Percentiles rank a stretch among this genome's conserved stretches.
These are phyloP conservation scores for Casuarina cunninghamiana DNA, from an alignment of 306 rosid species.

Conservation along the genomic window DNA sequence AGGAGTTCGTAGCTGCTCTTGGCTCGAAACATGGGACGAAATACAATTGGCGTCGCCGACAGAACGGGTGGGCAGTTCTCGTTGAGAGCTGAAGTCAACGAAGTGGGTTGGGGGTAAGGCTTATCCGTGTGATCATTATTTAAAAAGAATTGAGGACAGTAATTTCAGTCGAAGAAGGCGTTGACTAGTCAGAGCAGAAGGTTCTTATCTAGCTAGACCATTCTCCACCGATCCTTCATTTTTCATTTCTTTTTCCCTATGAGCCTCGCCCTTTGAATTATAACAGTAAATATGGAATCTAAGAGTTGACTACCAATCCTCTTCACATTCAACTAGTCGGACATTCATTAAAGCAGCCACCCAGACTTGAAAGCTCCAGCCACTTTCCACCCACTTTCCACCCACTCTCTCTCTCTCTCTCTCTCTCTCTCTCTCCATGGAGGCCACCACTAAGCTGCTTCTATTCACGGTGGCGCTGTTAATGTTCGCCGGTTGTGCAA, in stretches of 20 bases:
- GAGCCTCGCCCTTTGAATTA: too few relatives aligned
- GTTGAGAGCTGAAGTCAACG: not conserved
- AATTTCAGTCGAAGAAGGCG: not conserved
- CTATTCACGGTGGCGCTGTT: conserved; percentile 41
- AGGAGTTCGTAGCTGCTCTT: not conserved
- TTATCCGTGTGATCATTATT: too few relatives aligned
- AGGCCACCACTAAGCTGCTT: conserved; percentile 18
- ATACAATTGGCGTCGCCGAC: not conserved
- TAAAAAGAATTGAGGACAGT: not conserved
- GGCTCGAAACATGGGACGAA: not conserved
- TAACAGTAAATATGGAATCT: too few relatives aligned
- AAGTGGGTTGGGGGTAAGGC: not conserved
- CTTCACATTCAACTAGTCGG: too few relatives aligned
- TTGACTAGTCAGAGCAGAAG: not conserved
- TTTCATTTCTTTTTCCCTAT: too few relatives aligned
- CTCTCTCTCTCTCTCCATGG: conserved; percentile 20
- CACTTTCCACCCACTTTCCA: not conserved
- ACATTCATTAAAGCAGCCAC: too few relatives aligned
- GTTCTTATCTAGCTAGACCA: too few relatives aligned
- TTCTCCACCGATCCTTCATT: too few relatives aligned
- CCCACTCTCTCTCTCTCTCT: not conserved
- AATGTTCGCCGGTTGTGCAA: conserved; percentile 15
- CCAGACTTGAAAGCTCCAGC: not conserved
- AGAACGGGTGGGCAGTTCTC: not conserved
- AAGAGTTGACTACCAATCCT: too few relatives aligned